Evolutionary conservation across 2,329 filamentous ascomycete genomes (phyloP).

Genomic region (Trichophyton mentagrophytes): DNA sequence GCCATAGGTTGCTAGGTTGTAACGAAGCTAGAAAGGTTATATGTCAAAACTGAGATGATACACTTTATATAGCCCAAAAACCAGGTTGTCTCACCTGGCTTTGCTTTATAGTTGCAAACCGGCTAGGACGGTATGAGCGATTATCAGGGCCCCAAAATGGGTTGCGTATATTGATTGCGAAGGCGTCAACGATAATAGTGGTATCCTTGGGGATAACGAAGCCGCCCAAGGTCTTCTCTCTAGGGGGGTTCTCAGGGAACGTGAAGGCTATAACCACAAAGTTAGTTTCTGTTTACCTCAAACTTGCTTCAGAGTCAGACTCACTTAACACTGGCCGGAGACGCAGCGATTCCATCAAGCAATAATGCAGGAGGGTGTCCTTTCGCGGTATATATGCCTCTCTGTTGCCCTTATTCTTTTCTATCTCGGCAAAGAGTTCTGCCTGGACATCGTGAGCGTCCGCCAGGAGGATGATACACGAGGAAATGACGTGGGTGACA

Average conservation of each 20-base stretch:
- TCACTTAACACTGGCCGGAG: conserved; percentile 15
- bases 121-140: conserved; percentile 23
- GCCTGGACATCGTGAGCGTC: conserved; percentile 15
- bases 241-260: not conserved
- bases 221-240: conserved; percentile 18
- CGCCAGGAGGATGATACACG: conserved; percentile 33
- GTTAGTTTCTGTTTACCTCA: not conserved
- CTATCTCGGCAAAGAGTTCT: not conserved
- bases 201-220: conserved; percentile 28
- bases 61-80: not conserved
- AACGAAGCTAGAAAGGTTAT: not conserved
- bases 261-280: not conserved
- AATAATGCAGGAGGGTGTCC: conserved; percentile 20
- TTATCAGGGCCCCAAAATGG: conserved; percentile 30
- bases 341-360: conserved; percentile 30
- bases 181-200: conserved; percentile 33
- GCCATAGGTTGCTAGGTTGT: conserved; percentile 1
- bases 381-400: not conserved
- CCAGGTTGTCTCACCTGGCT: not conserved
- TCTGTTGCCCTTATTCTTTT: not conserved
- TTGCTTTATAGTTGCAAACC: conserved; percentile 10
- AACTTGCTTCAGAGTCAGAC: not conserved
- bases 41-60: not conserved
- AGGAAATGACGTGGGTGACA: conserved; percentile 31
- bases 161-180: conserved; percentile 32